phyloP scores from a whole-genome alignment of 805 yeast genomes.

The Torulaspora microellipsoides region DNA sequence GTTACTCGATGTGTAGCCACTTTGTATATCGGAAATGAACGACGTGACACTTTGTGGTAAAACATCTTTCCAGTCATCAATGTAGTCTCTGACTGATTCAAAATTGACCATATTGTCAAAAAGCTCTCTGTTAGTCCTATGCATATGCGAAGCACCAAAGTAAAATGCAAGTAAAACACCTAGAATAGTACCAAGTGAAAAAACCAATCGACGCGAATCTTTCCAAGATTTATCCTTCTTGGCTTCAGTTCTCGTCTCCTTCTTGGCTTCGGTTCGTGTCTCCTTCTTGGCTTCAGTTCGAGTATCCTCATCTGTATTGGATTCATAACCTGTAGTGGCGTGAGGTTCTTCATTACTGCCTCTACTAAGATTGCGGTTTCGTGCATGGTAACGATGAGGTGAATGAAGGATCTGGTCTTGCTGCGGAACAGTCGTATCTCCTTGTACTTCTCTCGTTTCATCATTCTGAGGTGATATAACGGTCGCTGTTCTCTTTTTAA shows the following conservation, averaged over 20 bases:
- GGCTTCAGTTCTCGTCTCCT: slow-evolving; percentile 6
- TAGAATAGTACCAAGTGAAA: slow-evolving; percentile 64
- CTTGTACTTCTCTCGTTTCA: too few relatives aligned
- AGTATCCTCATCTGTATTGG: slow-evolving; percentile 2
- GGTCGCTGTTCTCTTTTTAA: slow-evolving; percentile 1
- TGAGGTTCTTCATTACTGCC: neutral
- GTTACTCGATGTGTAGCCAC: slow-evolving; percentile 15
- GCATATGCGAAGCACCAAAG: slow-evolving; percentile 41
- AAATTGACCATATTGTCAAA: slow-evolving; percentile 48
- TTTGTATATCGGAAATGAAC: slow-evolving; percentile 52
- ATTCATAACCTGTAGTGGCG: slow-evolving; percentile 4
- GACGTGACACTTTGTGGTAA: slow-evolving; percentile 64
- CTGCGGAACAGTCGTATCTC: neutral
- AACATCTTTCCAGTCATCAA: slow-evolving; percentile 69
- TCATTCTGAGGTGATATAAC: too few relatives aligned
- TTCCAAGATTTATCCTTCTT: slow-evolving; percentile 24
- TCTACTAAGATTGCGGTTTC: slow-evolving; percentile 7
- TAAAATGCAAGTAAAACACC: slow-evolving; percentile 65
- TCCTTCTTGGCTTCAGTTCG: neutral
- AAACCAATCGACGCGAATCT: slow-evolving; percentile 55
- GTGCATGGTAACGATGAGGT: slow-evolving; percentile 6
- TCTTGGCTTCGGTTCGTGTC: neutral
- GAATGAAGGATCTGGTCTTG: neutral
- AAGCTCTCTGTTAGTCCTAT: slow-evolving; percentile 28
- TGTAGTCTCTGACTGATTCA: slow-evolving; percentile 52